Evolutionary conservation across 2,329 filamentous ascomycete species (phyloP).

Genomic region (Penicillium thymicola): DNA sequence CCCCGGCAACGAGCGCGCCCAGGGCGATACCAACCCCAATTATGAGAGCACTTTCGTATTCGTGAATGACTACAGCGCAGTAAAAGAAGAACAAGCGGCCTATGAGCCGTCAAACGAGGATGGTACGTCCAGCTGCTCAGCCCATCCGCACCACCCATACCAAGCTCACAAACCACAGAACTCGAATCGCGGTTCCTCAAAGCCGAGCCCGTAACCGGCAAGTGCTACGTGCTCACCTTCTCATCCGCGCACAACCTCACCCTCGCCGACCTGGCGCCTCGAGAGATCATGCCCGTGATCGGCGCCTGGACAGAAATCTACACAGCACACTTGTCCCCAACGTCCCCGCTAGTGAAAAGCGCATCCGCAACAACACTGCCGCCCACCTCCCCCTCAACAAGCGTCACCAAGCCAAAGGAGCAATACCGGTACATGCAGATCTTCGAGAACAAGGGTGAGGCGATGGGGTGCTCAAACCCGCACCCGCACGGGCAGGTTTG

Average conservation of each 20-base stretch:
- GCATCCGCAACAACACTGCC: conserved; percentile 48
- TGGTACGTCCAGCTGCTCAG: conserved; percentile 36
- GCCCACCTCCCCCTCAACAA: conserved; percentile 45
- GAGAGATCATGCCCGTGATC: conserved; percentile 77
- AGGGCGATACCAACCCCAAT: conserved; percentile 79
- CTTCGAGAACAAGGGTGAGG: conserved; percentile 96
- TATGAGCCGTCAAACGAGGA: conserved; percentile 59
- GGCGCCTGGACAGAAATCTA: conserved; percentile 92
- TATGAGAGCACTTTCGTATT: conserved; percentile 90
- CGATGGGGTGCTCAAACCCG: conserved; percentile 98
- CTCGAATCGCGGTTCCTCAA: conserved; percentile 72
- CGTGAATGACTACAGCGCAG: conserved; percentile 95
- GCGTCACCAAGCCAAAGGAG: conserved; percentile 57
- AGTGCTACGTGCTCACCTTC: conserved; percentile 96
- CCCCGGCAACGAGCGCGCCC: conserved; percentile 82
- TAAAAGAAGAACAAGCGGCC: conserved; percentile 85
- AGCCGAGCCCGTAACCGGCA: conserved; percentile 83
- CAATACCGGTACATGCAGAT: conserved; percentile 98
- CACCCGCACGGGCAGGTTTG: conserved; percentile 97
- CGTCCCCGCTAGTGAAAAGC: conserved; percentile 59
- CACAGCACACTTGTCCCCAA: conserved; percentile 70
- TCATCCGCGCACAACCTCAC: conserved; percentile 87
- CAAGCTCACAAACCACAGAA: conserved; percentile 45
- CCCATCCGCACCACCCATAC: neutral
- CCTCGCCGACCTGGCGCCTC: conserved; percentile 77